Evolutionary conservation across 768 basidiomycete species (phyloP).

Genomic region (Baorangia bicolor): DNA sequence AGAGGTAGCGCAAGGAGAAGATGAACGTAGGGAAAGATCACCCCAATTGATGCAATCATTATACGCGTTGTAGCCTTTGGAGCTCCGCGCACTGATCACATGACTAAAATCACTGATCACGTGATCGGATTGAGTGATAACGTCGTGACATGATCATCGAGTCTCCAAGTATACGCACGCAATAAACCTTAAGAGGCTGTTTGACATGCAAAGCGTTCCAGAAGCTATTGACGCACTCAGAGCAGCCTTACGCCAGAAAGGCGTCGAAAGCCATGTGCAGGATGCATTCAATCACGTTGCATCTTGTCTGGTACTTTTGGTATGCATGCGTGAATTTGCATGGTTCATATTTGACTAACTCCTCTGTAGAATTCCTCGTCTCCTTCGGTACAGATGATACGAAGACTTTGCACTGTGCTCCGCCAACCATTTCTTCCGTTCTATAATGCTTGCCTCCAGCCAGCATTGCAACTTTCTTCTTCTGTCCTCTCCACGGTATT

Average conservation of each 20-base stretch:
- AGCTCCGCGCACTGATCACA: conserved; percentile 28
- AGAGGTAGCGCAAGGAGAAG: conserved; percentile 12
- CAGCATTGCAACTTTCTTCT: conserved; percentile 42
- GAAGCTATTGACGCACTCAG: conserved; percentile 35
- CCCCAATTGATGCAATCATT: conserved; percentile 1
- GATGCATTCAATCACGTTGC: conserved; percentile 41
- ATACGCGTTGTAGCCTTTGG: conserved; percentile 19
- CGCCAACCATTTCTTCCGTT: conserved; percentile 44
- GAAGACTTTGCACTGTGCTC: conserved; percentile 40
- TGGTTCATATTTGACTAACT: neutral
- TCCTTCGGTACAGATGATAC: conserved; percentile 37
- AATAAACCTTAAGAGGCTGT: neutral
- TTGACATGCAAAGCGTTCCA: conserved; percentile 25
- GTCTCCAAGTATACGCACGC: neutral
- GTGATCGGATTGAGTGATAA: conserved; percentile 9
- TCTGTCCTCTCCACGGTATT: conserved; percentile 42
- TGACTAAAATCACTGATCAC: conserved; percentile 31
- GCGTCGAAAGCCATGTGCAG: conserved; percentile 29
- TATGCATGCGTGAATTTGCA: conserved; percentile 26
- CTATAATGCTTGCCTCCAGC: conserved; percentile 39
- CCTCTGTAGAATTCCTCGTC: conserved; percentile 39
- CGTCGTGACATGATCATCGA: neutral
- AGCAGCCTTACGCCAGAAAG: conserved; percentile 27
- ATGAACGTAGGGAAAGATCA: conserved; percentile 1
- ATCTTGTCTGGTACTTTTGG: conserved; percentile 44